Base-by-base conservation (phyloP, 2,329 filamentous ascomycete genomes). In the Harringtonia aguacate region DNA sequence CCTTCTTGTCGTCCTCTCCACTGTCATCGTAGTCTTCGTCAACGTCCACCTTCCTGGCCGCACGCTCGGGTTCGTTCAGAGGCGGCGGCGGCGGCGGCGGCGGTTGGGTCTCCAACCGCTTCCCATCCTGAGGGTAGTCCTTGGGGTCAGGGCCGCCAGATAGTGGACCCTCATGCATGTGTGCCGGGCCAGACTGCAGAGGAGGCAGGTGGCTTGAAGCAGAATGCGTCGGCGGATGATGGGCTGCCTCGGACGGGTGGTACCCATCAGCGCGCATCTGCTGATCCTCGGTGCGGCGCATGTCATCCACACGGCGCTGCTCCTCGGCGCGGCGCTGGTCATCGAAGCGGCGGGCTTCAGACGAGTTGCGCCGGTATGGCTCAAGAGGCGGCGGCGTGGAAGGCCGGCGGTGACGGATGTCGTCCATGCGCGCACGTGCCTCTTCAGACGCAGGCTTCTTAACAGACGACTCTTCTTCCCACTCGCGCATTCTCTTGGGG, bases 21-120 rank as follows among this genome's bases (percentile, higher is more conserved):
- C 89, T 90, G 56, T 97, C 90, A 60, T 97, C 90, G 56, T 98
- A 97, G 60, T 97, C 85, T 61, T 98, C 92, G 53, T 98, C 89
- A 18, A 97, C 86, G 8, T 97, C 90, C 79, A 98, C 94, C 63
- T 94, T 94, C 20, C 92, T 76, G 18, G 88, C 87, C 29, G 92
- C 88, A 43, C 79, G 69, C 61, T 84, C 79, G 10, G 88, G 86
- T 65, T 97, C 90, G 46, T 80, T 81, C 17, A 71, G 62, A 18
- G 72, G 67, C 3, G 72, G 62, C 24, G 74, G 64, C 28, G 69
- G 67, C 22, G 68, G 55, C 36, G 73, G 64, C 30, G 69, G 67
- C 28, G 68, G 55, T 33, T 38, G 35, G 33, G 69, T 67, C 28
- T 74, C 70, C 44, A 67, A 61, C 41, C 71, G 63, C 30, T 68